Evolutionary conservation across 768 basidiomycete species (phyloP), one percentile per base, ranked within the genome.

Genomic region (Suillus spraguei): DNA sequence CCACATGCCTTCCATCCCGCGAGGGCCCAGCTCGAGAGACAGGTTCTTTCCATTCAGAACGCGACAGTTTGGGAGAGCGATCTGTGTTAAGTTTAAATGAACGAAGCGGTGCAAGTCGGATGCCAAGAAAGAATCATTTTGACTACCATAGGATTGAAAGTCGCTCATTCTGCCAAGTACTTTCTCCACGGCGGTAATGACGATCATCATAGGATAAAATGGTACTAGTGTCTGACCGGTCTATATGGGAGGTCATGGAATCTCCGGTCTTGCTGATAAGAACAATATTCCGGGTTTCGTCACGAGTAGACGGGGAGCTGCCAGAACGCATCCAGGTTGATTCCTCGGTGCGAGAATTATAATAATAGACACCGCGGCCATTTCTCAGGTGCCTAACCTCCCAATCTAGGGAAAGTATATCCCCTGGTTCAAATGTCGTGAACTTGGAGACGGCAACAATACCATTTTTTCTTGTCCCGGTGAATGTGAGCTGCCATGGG

Each of bases 241-340:
- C 70, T 70, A 70, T 61, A 68, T 72, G 74, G 67, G 71, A 65
- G 35, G 63, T 63, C 20, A 63, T 36, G 66, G 59, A 36, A 46
- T 70, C 70, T 63, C 58, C 66, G 62, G 63, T 74, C 69, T 68
- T 74, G 61, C 60, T 66, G 53, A 67, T 62, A 54, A 70, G 63
- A 50, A 63, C 50, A 58, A 66, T 72, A 64, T 77, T 76, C 65
- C 68, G 70, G 35, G 58, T 32, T 55, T 72, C 71, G 47, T 72
- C 76, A 36, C 69, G 73, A 61, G 60, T 65, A 56, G 67, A 60
- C 32, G 67, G 42, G 63, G 69, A 67, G 67, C 71, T 76, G 69
- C 78, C 77, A 62, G 87, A 87, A 63, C 79, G 78, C 52, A 72
- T 77, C 88, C 89, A 89, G 4, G 84, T 85, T 24, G 84, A 83